Evolutionary conservation across 805 yeast species (phyloP), one percentile per base, ranked within the genome.

Genomic region (Barnettozyma salicaria): DNA sequence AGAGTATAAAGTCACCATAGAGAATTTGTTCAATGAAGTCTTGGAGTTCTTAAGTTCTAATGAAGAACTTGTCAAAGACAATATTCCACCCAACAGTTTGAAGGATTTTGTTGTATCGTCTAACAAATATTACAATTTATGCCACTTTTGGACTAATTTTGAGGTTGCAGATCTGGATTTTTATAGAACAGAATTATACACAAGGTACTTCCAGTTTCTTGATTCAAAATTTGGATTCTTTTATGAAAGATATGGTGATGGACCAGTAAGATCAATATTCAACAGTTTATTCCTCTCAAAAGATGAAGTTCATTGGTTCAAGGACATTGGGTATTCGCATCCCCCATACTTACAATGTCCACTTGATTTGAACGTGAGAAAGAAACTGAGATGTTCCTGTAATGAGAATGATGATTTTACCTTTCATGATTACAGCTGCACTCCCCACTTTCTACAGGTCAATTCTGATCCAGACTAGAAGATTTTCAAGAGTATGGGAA

Each of bases 141-240:
- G 96, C 57, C 96, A 87, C 60, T 87, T 83, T 72, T 87, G 96
- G 96, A 78, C 90, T 32, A 83, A 83, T 64, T 87, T 87, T 56
- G 96, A 87, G 58, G 75, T 87, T 47, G 95, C 79, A n/a, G 72
- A 74, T 44, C 68, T 88, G 62, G 74, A 79, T 44, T 73, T 87
- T 49, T 87, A 83, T 76, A 66, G 92, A 52, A 65, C 76, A 19
- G 75, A 80, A 36, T 81, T 82, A 7, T 87, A 86, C 59, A 55
- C 64, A 19, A 72, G 70, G 36, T 87, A 76, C 60, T 85, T 88
- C 51, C 76, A 82, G 22, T 63, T 71, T 49, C 66, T 87, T 42
- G 96, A 87, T 55, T 57, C 63, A 32, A 66, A 80, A 3, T 92
- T 92, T 44, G 95, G 94, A 3, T 87, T 87, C 60, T 87, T 81